Evolutionary conservation across 73 alveolate species (phyloP).

Genomic region (Tetrahymena malaccensis): DNA sequence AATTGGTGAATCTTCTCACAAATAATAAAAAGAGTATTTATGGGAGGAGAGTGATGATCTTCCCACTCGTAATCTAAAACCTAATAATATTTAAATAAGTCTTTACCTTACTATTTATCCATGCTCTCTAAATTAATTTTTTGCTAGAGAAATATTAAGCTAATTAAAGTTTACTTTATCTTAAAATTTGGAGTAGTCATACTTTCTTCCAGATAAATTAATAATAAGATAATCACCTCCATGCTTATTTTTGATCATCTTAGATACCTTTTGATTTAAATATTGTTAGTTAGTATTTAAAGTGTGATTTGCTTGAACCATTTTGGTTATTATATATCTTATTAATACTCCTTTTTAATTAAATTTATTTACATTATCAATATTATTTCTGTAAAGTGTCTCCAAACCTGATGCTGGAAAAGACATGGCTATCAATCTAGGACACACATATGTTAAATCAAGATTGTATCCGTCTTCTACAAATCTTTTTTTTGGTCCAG

Average conservation of each 20-base stretch:
- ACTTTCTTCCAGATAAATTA: slow-evolving; percentile 73
- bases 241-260: slow-evolving; percentile 70
- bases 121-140: neutral
- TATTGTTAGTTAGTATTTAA: neutral
- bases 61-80: slow-evolving; percentile 62
- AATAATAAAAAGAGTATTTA: slow-evolving; percentile 59
- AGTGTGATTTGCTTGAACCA: neutral
- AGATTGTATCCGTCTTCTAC: slow-evolving; percentile 63
- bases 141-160: neutral
- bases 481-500: slow-evolving; percentile 66
- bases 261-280: slow-evolving; percentile 24
- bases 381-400: slow-evolving; percentile 61
- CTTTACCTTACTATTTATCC: too few relatives aligned
- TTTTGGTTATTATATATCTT: neutral
- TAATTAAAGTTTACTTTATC: slow-evolving; percentile 38
- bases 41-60: slow-evolving; percentile 89
- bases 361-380: slow-evolving; percentile 57
- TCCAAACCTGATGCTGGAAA: slow-evolving; percentile 89
- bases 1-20: slow-evolving; percentile 64
- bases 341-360: neutral
- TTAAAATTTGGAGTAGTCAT: slow-evolving; percentile 66
- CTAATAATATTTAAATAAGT: neutral
- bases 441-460: slow-evolving; percentile 81
- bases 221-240: slow-evolving; percentile 60
- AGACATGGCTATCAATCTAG: slow-evolving; percentile 85